A percentile compares a stretch with the other conserved stretches of the same genome.
phyloP scores from a whole-genome alignment of 2,329 filamentous ascomycete species.

The Dothideomycetes sp. region DNA sequence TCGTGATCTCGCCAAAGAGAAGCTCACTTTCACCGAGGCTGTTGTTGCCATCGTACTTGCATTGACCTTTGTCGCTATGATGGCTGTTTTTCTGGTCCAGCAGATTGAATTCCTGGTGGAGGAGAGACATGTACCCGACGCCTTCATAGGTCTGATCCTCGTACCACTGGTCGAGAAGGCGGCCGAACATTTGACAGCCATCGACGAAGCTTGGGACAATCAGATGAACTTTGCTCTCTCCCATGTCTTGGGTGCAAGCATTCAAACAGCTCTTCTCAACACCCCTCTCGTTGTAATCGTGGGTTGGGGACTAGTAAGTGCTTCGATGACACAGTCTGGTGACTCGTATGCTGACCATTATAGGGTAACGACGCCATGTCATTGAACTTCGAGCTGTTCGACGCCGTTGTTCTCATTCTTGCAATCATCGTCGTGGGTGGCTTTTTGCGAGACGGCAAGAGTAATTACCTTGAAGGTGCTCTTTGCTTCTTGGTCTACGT shows the following conservation, averaged over 20 bases:
- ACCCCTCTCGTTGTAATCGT: conserved; percentile 75
- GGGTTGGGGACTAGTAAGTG: conserved; percentile 64
- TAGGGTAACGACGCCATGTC: conserved; percentile 55
- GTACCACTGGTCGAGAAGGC: conserved; percentile 77
- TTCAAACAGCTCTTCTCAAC: conserved; percentile 85
- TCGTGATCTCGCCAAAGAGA: conserved; percentile 51
- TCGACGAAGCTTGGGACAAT: conserved; percentile 77
- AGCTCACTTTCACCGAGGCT: conserved; percentile 67
- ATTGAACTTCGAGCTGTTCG: conserved; percentile 79
- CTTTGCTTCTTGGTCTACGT: conserved; percentile 64
- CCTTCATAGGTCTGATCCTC: conserved; percentile 62
- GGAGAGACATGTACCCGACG: conserved; percentile 42
- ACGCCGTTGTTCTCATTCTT: conserved; percentile 70
- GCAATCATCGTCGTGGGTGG: conserved; percentile 80
- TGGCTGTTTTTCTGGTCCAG: conserved; percentile 66
- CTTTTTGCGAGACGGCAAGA: conserved; percentile 79
- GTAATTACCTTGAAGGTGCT: conserved; percentile 80
- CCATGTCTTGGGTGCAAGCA: conserved; percentile 76
- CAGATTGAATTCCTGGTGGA: conserved; percentile 57
- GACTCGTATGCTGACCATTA: conserved; percentile 77
- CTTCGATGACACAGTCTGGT: conserved; percentile 70
- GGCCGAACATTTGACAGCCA: conserved; percentile 72
- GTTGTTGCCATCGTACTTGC: conserved; percentile 55
- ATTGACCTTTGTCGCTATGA: conserved; percentile 61
- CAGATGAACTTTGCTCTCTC: conserved; percentile 70